phyloP scores from a whole-genome alignment of 108 stramenopile species.

The Nitzschia palea region DNA sequence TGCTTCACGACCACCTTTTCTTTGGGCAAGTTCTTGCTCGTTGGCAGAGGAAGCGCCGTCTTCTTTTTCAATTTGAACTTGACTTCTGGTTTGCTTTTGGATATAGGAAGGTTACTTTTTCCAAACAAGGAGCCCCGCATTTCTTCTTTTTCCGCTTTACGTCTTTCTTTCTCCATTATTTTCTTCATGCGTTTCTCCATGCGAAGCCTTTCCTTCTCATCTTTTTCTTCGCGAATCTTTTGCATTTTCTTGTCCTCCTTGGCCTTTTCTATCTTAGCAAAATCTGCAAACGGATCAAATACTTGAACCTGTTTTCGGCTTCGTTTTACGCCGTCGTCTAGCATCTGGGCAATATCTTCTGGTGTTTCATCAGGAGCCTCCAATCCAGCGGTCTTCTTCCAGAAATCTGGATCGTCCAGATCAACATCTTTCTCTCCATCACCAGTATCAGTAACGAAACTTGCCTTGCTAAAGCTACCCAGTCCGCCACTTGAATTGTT shows the following conservation, averaged over 20 bases:
- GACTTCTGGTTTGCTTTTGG: slow-evolving; percentile 8
- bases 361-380: slow-evolving; percentile 67
- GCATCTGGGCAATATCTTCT: slow-evolving; percentile 74
- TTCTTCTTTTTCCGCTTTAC: slow-evolving; percentile 45
- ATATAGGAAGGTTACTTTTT: neutral
- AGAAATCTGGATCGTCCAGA: slow-evolving; percentile 94
- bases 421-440: slow-evolving; percentile 89
- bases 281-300: slow-evolving; percentile 72
- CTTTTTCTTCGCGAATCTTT: slow-evolving; percentile 60
- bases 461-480: slow-evolving; percentile 88
- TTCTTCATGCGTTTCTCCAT: slow-evolving; percentile 65
- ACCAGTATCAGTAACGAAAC: slow-evolving; percentile 84
- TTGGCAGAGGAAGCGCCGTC: slow-evolving; percentile 1
- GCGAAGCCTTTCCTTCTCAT: slow-evolving; percentile 66
- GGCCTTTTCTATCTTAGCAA: slow-evolving; percentile 55
- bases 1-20: slow-evolving; percentile 15
- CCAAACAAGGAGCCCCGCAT: slow-evolving; percentile 21
- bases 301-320: slow-evolving; percentile 77
- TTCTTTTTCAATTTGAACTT: slow-evolving; percentile 20
- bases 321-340: slow-evolving; percentile 78
- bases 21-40: slow-evolving; percentile 11
- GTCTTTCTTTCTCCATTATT: slow-evolving; percentile 57
- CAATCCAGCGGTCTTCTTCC: slow-evolving; percentile 82
- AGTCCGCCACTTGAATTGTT: slow-evolving; percentile 67
- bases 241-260: slow-evolving; percentile 65